Conservation (phyloP, 805 yeast genomes). For the Metschnikowia noctiluminum region DNA sequence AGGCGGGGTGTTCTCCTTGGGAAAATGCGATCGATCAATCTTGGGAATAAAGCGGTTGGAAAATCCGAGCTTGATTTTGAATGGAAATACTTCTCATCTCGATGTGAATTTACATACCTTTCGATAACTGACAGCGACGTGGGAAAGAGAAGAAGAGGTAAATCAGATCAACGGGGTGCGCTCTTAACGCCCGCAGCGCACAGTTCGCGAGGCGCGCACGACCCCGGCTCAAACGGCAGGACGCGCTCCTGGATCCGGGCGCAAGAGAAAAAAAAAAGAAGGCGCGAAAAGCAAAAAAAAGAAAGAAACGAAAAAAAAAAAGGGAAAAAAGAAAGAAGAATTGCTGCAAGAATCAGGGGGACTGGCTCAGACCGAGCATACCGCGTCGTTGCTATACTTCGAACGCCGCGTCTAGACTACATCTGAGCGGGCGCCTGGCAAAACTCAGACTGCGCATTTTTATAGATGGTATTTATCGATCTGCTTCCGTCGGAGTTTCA, state of each 20-base stretch:
- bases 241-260: not conserved
- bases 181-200: conserved; percentile 8
- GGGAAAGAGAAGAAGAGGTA: conserved; percentile 12
- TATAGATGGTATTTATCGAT: no score
- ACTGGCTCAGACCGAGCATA: not conserved
- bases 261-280: not conserved
- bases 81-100: not conserved
- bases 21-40: not conserved
- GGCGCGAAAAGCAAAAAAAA: not conserved
- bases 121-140: conserved; percentile 21
- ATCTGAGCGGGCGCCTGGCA: no score
- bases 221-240: conserved; percentile 4
- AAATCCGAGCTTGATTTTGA: not conserved
- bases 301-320: not conserved
- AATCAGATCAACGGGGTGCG: conserved; percentile 10
- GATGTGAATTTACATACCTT: conserved; percentile 17
- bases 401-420: not conserved
- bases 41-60: not conserved
- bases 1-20: not conserved
- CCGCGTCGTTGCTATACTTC: not conserved
- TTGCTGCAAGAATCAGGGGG: not conserved
- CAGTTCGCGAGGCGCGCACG: conserved; percentile 19
- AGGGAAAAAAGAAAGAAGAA: not conserved
- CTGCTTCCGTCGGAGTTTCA: no score
- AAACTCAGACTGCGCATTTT: no score